Evolutionary conservation across 192 early-diverging fungal species (phyloP).

Genomic region (Rhizophagus clarus): DNA sequence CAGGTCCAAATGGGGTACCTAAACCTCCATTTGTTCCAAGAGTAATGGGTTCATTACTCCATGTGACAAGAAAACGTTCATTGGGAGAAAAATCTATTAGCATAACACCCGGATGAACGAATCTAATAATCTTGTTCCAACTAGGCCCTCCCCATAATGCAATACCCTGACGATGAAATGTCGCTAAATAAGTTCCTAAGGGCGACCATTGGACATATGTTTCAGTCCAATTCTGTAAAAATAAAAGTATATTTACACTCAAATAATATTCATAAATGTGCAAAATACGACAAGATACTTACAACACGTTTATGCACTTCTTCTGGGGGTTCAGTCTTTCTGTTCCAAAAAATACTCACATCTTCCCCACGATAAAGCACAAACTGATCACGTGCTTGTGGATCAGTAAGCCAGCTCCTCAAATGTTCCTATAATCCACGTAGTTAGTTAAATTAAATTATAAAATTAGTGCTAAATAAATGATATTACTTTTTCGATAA

Average conservation of each 20-base stretch:
- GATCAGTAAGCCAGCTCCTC: conserved; percentile 86
- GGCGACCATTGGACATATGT: conserved; percentile 95
- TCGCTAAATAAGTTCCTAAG: conserved; percentile 88
- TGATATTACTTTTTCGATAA: conserved; percentile 57
- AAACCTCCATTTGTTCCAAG: conserved; percentile 64
- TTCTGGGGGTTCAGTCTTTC: conserved; percentile 82
- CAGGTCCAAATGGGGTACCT: conserved; percentile 67
- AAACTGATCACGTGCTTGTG: conserved; percentile 87
- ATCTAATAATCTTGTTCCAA: conserved; percentile 89
- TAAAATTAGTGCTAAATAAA: neutral
- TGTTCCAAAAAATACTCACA: conserved; percentile 88
- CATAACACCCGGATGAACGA: conserved; percentile 88
- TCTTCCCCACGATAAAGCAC: conserved; percentile 84
- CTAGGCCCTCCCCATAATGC: conserved; percentile 94
- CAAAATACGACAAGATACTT: conserved; percentile 20
- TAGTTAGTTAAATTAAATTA: neutral
- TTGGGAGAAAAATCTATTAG: conserved; percentile 93
- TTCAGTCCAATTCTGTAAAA: conserved; percentile 86
- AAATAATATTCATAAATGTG: neutral
- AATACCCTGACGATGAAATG: conserved; percentile 92
- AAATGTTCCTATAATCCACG: conserved; percentile 69
- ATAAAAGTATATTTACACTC: conserved; percentile 10
- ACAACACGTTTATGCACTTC: conserved; percentile 63
- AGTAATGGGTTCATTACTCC: conserved; percentile 83
- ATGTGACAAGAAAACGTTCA: conserved; percentile 92